Evolutionary conservation across 805 yeast species (phyloP).

Genomic region (Torulaspora indica): DNA sequence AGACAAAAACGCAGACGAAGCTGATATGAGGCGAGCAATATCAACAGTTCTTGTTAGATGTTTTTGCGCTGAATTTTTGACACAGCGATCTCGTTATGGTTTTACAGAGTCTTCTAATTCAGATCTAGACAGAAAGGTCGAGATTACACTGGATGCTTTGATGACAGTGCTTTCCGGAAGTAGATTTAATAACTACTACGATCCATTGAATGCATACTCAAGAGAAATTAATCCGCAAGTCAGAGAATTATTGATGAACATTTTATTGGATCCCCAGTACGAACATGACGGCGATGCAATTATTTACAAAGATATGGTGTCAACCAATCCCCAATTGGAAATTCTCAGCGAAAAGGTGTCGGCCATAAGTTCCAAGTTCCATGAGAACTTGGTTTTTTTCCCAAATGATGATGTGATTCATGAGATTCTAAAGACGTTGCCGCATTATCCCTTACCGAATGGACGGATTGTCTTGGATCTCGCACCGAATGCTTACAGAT

Average conservation of each 20-base stretch:
- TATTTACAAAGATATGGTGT: slow-evolving; percentile 33
- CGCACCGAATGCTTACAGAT: slow-evolving; percentile 49
- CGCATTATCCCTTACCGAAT: slow-evolving; percentile 33
- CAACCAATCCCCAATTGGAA: slow-evolving; percentile 22
- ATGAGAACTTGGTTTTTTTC: slow-evolving; percentile 40
- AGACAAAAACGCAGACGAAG: slow-evolving; percentile 51
- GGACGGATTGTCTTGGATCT: slow-evolving; percentile 44
- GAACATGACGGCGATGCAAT: slow-evolving; percentile 29
- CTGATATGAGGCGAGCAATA: slow-evolving; percentile 61
- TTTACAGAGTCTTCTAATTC: slow-evolving; percentile 5
- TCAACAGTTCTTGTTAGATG: slow-evolving; percentile 34
- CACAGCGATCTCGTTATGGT: slow-evolving; percentile 26
- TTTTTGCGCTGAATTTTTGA: slow-evolving; percentile 25
- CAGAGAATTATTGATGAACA: slow-evolving; percentile 22
- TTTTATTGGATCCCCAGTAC: slow-evolving; percentile 31
- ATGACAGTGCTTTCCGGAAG: slow-evolving; percentile 28
- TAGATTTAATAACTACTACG: slow-evolving; percentile 29
- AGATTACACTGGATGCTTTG: slow-evolving; percentile 20
- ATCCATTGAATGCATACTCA: slow-evolving; percentile 35
- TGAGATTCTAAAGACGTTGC: slow-evolving; percentile 37
- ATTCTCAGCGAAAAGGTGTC: slow-evolving; percentile 34
- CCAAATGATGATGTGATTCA: slow-evolving; percentile 55
- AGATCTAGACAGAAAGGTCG: slow-evolving; percentile 18
- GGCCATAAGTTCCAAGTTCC: slow-evolving; percentile 42
- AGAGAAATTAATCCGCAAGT: slow-evolving; percentile 30